Evolutionary conservation across 2,329 filamentous ascomycete species (phyloP), one percentile per base, ranked within the genome.

Genomic region (Fusarium domesticum): DNA sequence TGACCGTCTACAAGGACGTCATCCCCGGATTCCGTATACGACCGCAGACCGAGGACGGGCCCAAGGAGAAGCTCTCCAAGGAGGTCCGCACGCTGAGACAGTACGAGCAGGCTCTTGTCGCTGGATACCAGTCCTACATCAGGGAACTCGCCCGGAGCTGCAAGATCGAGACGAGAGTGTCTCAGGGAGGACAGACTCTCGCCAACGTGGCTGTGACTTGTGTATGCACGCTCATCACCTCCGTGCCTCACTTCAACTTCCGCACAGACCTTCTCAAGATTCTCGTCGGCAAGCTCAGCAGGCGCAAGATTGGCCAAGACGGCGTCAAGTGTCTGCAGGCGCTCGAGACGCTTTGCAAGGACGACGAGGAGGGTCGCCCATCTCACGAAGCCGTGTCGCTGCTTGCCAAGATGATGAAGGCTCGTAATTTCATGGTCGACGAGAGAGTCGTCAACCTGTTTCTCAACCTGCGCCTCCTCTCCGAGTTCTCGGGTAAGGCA

Each of bases 231-330:
- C 76, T 98, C 14, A 70, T 97, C 32, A 81, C 80, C 16, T 77
- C 85, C 2, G 90, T 96, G 1, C 89, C 93, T 4, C 95, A 98
- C 71, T 98, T 98, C 80, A 98, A 98, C 73, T 96, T 95, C 68
- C 85, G 93, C 32, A 79, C 77, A 37, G 92, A 98, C 41, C 73
- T 98, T 41, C 71, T 98, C 49, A 89, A 88, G 67, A 92, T 97
- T 45, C 64, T 98, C 12, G 84, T 96, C 17, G 83, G 83, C 56
- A 93, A 93, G 65, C 75, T 98, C 28, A 90, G 88, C 60, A 79
- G 76, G 45, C 81, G 83, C 56, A 79, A 77, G 42, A 70, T 88
- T 1, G 88, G 95, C 61, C 76, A 75, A 3, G 85, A 95, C 50
- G 93, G 89, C 54, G 66, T 78, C 51, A 91, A 88, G 64, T 95